A percentile compares a stretch with the other conserved stretches of the same genome.
Evolutionary conservation across 2,329 filamentous ascomycete genomes (phyloP).

Genomic region (Colletotrichum agaves): DNA sequence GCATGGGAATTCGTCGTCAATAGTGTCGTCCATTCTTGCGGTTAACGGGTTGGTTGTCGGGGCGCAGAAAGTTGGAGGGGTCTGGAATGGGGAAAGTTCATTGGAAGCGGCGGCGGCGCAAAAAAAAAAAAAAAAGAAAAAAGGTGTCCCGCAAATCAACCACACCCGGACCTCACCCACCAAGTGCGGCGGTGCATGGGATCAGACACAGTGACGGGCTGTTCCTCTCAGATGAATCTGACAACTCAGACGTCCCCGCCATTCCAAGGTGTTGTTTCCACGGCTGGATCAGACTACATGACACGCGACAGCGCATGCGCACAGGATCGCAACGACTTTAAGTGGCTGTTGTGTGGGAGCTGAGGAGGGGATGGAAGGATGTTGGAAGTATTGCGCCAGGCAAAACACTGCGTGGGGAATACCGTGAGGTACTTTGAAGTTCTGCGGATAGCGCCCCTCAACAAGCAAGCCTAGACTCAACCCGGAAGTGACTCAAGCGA

Average conservation of each 20-base stretch:
- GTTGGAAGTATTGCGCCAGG: not conserved
- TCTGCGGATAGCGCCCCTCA: not conserved
- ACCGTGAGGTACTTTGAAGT: not conserved
- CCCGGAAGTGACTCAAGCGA: not conserved
- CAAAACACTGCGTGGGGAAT: not conserved
- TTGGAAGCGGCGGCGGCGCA: slow-evolving; percentile 25
- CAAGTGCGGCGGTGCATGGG: no score
- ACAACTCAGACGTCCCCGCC: slow-evolving; percentile 24
- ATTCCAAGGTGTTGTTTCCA: slow-evolving; percentile 27
- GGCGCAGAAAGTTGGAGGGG: not conserved
- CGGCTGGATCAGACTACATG: slow-evolving; percentile 12
- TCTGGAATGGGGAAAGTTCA: slow-evolving; percentile 18
- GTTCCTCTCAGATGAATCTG: not conserved
- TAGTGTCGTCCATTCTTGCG: slow-evolving; percentile 48
- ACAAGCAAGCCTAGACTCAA: slow-evolving; percentile 15
- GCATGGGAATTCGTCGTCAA: slow-evolving; percentile 68
- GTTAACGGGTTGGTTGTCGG: slow-evolving; percentile 3
- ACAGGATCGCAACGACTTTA: slow-evolving; percentile 16
- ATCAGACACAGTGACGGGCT: no score
- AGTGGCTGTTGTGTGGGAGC: not conserved
- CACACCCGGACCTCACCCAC: not conserved
- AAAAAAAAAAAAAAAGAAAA: no score
- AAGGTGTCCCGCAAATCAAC: not conserved
- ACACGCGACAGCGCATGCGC: slow-evolving; percentile 26
- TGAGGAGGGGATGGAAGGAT: not conserved